Evolutionary conservation across 305 asterid genomes (phyloP).

Genomic region (Fraxinus baroniana): DNA sequence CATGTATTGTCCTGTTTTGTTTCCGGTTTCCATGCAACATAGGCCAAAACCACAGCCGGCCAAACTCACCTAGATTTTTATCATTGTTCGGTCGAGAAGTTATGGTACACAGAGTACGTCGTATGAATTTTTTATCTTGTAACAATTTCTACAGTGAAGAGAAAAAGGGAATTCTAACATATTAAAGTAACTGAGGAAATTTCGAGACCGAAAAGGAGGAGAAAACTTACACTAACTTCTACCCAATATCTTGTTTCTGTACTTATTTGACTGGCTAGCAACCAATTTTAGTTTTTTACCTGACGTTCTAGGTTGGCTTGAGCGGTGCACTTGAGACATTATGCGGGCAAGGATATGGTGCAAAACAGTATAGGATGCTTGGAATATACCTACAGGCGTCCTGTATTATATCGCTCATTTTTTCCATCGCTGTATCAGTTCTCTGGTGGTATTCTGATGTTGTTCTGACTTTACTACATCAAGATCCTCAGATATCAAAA

Average conservation of each 20-base stretch:
- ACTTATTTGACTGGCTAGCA: neutral
- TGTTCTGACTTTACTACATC: slow-evolving; percentile 48
- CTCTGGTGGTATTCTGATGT: slow-evolving; percentile 66
- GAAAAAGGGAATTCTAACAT: neutral
- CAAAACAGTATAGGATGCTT: slow-evolving; percentile 50
- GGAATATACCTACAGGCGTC: slow-evolving; percentile 77
- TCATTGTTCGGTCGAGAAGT: neutral
- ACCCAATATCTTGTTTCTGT: neutral
- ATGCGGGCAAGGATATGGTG: slow-evolving; percentile 87
- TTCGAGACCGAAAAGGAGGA: neutral
- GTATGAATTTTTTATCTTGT: neutral
- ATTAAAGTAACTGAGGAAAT: neutral
- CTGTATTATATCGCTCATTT: slow-evolving; percentile 48
- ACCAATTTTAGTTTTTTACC: neutral
- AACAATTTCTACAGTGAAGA: neutral
- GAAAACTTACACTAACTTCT: neutral
- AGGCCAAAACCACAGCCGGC: neutral
- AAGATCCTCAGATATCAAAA: slow-evolving; percentile 57
- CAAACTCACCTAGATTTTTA: neutral
- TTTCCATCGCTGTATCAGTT: slow-evolving; percentile 37
- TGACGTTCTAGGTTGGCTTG: slow-evolving; percentile 51
- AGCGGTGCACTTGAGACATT: slow-evolving; percentile 84
- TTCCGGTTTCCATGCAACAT: neutral
- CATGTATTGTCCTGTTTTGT: too few relatives aligned
- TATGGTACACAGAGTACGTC: neutral